phyloP scores from a whole-genome alignment of 139 green algal species.

The Chlamydomonas applanata region DNA sequence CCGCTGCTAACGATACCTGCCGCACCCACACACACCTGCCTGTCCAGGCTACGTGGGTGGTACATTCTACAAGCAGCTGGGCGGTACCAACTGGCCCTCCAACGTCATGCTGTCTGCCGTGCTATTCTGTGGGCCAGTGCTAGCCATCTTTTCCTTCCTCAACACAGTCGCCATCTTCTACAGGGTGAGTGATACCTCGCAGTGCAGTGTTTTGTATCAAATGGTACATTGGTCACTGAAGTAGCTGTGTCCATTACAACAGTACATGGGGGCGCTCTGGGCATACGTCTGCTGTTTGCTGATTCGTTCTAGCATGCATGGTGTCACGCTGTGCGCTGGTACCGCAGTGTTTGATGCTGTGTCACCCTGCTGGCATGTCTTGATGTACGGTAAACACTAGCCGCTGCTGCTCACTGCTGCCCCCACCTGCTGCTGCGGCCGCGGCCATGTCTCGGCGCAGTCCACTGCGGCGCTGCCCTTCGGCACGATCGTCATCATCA shows the following conservation, averaged over 20 bases:
- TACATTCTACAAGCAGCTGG: slow-evolving; percentile 86
- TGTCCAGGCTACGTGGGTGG: slow-evolving; percentile 79
- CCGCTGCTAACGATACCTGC: too few relatives aligned
- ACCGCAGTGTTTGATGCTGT: too few relatives aligned
- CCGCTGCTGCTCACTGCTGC: too few relatives aligned
- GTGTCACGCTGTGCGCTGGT: too few relatives aligned
- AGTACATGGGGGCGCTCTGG: too few relatives aligned
- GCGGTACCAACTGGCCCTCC: slow-evolving; percentile 73
- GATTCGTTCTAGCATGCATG: too few relatives aligned
- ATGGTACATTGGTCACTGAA: neutral
- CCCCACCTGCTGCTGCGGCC: too few relatives aligned
- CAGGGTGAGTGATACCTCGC: slow-evolving; percentile 1
- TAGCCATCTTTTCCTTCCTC: slow-evolving; percentile 77
- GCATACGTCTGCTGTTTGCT: too few relatives aligned
- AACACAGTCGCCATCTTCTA: slow-evolving; percentile 70
- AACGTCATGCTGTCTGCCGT: slow-evolving; percentile 74
- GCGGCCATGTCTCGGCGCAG: slow-evolving; percentile 8
- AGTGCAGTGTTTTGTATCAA: neutral
- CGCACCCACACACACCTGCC: too few relatives aligned
- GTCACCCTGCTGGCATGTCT: too few relatives aligned
- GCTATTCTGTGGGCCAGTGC: slow-evolving; percentile 79
- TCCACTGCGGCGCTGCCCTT: slow-evolving; percentile 79
- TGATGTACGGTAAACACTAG: too few relatives aligned
- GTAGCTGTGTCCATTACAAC: too few relatives aligned
- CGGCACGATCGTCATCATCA: slow-evolving; percentile 83